Evolutionary conservation across 2,329 filamentous ascomycete genomes (phyloP).

Genomic region (Trichoderma aggressivum): DNA sequence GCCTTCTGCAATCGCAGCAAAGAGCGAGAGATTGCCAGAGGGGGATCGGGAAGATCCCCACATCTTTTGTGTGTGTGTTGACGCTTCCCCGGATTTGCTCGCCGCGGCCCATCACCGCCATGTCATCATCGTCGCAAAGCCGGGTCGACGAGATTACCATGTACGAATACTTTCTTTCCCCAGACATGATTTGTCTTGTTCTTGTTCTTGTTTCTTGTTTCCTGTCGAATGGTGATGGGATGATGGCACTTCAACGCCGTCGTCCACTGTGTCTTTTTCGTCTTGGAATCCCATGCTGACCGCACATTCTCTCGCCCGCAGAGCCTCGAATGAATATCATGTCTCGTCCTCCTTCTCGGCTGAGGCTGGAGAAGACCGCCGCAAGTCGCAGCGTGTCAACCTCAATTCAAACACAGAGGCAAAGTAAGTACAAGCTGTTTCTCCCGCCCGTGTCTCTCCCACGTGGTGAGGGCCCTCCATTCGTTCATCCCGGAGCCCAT

Average conservation of each 20-base stretch:
- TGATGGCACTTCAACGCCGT: not conserved
- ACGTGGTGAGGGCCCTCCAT: slow-evolving; percentile 17
- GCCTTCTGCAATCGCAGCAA: slow-evolving; percentile 13
- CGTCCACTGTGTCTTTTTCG: not conserved
- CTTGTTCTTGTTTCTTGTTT: not conserved
- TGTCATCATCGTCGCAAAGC: slow-evolving; percentile 26
- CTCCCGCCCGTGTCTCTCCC: not conserved
- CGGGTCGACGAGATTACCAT: slow-evolving; percentile 28
- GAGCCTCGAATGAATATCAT: slow-evolving; percentile 28
- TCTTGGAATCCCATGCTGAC: not conserved
- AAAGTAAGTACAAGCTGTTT: slow-evolving; percentile 34
- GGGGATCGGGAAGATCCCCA: slow-evolving; percentile 19
- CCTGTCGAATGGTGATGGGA: not conserved
- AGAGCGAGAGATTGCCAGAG: slow-evolving; percentile 14
- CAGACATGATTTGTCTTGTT: not conserved
- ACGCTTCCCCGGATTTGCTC: slow-evolving; percentile 20
- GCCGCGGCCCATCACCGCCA: slow-evolving; percentile 13
- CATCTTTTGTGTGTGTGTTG: slow-evolving; percentile 7
- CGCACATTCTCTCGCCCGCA: slow-evolving; percentile 13
- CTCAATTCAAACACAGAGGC: slow-evolving; percentile 46
- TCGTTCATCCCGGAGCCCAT: not conserved
- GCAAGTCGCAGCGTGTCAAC: slow-evolving; percentile 36
- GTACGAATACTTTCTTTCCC: slow-evolving; percentile 19
- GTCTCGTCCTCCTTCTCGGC: slow-evolving; percentile 31
- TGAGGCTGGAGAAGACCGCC: slow-evolving; percentile 34